Evolutionary conservation across 2,329 filamentous ascomycete species (phyloP), one percentile per base, ranked within the genome.

Genomic region (Claviceps maximensis): DNA sequence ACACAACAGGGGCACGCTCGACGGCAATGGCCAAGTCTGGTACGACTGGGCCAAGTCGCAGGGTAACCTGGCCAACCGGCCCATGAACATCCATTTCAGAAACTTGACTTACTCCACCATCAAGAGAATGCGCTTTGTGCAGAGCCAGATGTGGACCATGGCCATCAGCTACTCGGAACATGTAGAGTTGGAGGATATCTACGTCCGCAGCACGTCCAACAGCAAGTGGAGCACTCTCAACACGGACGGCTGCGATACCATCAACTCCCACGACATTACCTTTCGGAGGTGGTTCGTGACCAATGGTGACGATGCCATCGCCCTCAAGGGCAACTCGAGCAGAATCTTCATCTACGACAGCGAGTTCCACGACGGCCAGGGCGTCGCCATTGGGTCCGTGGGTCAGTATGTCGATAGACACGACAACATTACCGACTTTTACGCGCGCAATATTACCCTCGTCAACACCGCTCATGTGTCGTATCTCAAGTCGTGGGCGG

Each of bases 111-210:
- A 80, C 59, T 74, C 73, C 0, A 60, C 73, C 3, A 66, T 81
- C 13, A 64, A 67, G 40, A 70, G 75, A 3, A 55, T 81, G 17
- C 67, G 67, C 2, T 80, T 79, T 56, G 63, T 82, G 8, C 72
- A 78, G 55, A 77, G 72, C 55, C 78, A 82, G 64, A 82, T 82
- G 78, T 82, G 79, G 72, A 75, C 75, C 0, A 74, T 80, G 70
- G 74, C 74, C 1, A 69, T 79, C 31, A 75, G 74, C 10, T 65
- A 74, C 60, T 74, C 73, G 3, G 55, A 71, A 7, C 63, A 74
- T 49, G 63, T 75, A 1, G 62, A 74, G 0, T 65, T 80, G 7
- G 67, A 75, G 49, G 69, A 75, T 55, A 77, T 80, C 4, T 75
- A 71, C 56, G 70, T 79, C 52, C 79, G 79, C 63, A 79, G 71